These are phyloP conservation scores for Lophiotrema nucula DNA, from an alignment of 495 filamentous ascomycete genomes.

Conservation along the genomic window DNA sequence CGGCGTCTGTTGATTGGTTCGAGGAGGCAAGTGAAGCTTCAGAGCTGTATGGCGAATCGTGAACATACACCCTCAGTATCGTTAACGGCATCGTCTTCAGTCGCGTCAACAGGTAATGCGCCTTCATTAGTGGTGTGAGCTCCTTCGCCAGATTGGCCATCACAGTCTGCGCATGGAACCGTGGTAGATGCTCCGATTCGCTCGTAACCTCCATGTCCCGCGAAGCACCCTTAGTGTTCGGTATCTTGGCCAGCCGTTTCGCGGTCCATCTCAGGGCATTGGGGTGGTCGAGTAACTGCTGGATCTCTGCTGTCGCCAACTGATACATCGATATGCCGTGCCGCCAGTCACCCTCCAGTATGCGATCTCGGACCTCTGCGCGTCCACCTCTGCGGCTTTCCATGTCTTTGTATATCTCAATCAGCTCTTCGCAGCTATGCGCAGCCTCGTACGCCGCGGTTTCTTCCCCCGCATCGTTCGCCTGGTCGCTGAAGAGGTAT, in stretches of 20 bases:
- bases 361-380: constrained; percentile 71
- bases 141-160: constrained; percentile 68
- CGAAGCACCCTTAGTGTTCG: constrained; percentile 13
- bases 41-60: constrained; percentile 69
- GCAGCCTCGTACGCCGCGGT: constrained; percentile 59
- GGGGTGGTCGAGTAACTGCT: constrained; percentile 75
- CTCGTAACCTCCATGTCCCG: constrained; percentile 41
- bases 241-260: constrained; percentile 54
- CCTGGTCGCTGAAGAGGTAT: constrained; percentile 46
- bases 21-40: constrained; percentile 41
- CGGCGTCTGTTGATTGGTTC: constrained; percentile 42
- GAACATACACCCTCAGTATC: constrained; percentile 70
- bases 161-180: constrained; percentile 74
- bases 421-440: constrained; percentile 59
- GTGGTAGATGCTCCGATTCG: constrained; percentile 56
- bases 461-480: constrained; percentile 43
- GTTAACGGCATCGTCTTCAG: constrained; percentile 62
- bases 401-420: constrained; percentile 59
- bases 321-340: constrained; percentile 73
- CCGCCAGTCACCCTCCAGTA: constrained; percentile 80
- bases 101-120: constrained; percentile 72
- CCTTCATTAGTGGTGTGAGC: constrained; percentile 70
- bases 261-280: constrained; percentile 73
- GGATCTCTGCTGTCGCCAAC: constrained; percentile 76
- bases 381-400: constrained; percentile 63